Evolutionary conservation across 2,329 filamentous ascomycete genomes (phyloP), one percentile per base, ranked within the genome.

Genomic region (Myriosclerotinia curreyana): DNA sequence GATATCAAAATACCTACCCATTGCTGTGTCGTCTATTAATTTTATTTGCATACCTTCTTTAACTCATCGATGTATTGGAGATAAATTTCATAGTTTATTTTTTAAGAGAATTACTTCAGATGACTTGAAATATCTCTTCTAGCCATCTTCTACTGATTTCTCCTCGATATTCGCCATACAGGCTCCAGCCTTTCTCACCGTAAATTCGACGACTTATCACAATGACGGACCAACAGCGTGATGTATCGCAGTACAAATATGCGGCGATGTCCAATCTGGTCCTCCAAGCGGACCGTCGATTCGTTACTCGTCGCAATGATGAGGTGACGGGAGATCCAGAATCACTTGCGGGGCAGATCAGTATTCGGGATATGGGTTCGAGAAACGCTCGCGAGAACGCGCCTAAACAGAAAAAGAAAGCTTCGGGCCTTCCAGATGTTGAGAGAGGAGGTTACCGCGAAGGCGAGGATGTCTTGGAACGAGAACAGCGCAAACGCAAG

Each of bases 191-290:
- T 65, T 64, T 65, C 65, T 61, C 48, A 1, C 77, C 76, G 34
- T 40, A 22, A 66, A 65, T 52, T 67, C 48, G 31, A 46, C 46
- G 17, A 59, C 53, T 44, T 64, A 60, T 69, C 69, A 76, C 68
- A 62, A 93, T 94, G 91, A 83, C 89, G 77, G 90, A 88, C 77
- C 82, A 86, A 77, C 82, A 88, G 74, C 86, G 85, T 78, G 86
- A 95, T 89, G 90, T 96, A 74, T 93, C 92, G 78, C 93, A 96
- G 80, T 97, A 96, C 85, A 97, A 97, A 80, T 96, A 97, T 86
- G 92, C 92, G 87, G 92, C 91, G 78, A 98, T 99, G 95, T 99
- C 95, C 81, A 99, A 99, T 87, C 89, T 99, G 92, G 95, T 99
- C 76, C 91, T 99, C 86, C 95, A 99, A 90, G 93, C 92, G 81